phyloP scores from a whole-genome alignment of 106 monocot species.

The Posidonia australis region DNA sequence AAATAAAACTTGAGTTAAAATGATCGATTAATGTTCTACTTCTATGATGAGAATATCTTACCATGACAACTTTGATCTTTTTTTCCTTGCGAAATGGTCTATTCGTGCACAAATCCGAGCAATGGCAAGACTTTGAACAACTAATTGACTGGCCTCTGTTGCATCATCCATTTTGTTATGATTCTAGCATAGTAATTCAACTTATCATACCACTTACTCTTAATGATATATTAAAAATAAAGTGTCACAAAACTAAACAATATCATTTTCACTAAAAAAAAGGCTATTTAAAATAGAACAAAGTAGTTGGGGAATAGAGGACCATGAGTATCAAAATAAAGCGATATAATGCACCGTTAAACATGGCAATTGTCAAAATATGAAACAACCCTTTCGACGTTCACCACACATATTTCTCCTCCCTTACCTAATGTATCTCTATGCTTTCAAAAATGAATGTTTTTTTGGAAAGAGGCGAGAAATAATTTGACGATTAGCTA shows the following conservation, averaged over 20 bases:
- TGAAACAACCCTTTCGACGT: too few relatives aligned
- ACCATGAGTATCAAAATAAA: too few relatives aligned
- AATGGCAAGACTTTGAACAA: slow-evolving; percentile 82
- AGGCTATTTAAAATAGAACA: too few relatives aligned
- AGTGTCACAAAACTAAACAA: not conserved
- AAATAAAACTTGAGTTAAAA: not conserved
- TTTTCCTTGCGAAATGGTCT: slow-evolving; percentile 93
- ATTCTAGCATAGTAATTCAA: not conserved
- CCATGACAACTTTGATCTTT: slow-evolving; percentile 86
- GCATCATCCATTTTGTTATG: not conserved
- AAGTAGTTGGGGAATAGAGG: too few relatives aligned
- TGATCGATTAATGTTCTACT: not conserved
- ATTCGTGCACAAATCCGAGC: slow-evolving; percentile 82
- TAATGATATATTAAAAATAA: not conserved
- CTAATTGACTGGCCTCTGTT: slow-evolving; percentile 74
- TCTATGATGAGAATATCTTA: slow-evolving; percentile 9
- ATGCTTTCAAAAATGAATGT: too few relatives aligned
- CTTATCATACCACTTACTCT: not conserved
- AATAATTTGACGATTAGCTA: too few relatives aligned
- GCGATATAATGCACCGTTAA: too few relatives aligned
- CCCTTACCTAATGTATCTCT: too few relatives aligned
- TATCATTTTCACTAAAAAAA: too few relatives aligned
- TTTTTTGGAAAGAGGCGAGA: too few relatives aligned
- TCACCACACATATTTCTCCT: too few relatives aligned
- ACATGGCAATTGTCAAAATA: too few relatives aligned